phyloP scores from a whole-genome alignment of 176 grass and related monocot genomes.

The Eremochloa ophiuroides region DNA sequence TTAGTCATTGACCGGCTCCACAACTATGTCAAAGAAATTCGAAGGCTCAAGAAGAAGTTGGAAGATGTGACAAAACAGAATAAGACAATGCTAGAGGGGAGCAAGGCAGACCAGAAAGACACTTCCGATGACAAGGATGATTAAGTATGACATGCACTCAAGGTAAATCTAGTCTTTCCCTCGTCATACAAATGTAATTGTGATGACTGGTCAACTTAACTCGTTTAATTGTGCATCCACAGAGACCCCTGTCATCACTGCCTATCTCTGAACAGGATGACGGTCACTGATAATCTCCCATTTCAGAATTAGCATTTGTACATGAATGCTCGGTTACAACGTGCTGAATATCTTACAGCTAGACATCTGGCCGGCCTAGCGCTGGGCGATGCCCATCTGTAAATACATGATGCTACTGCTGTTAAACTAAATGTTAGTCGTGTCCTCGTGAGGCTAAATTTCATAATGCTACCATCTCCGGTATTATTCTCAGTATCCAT shows the following conservation, averaged over 20 bases:
- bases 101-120: background rate
- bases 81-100: conserved; percentile 40
- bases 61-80: conserved; percentile 63
- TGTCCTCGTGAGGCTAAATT: too few relatives aligned
- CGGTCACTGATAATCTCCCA: background rate
- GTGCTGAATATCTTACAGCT: background rate
- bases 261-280: background rate
- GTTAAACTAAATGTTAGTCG: background rate
- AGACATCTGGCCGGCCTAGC: background rate
- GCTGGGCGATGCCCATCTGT: background rate
- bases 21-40: conserved; percentile 72
- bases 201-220: background rate
- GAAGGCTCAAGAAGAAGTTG: conserved; percentile 59
- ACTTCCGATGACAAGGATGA: conserved; percentile 37
- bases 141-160: background rate
- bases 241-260: background rate
- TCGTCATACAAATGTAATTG: background rate
- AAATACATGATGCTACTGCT: conserved; percentile 6
- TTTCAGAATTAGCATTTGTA: background rate
- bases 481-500: background rate
- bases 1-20: conserved; percentile 76
- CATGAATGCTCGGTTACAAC: background rate
- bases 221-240: background rate
- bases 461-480: background rate
- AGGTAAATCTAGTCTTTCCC: background rate